Percentiles rank a stretch among this genome's conserved stretches.
Conservation (phyloP, 495 filamentous ascomycete genomes). For the Haplographium delicatum region DNA sequence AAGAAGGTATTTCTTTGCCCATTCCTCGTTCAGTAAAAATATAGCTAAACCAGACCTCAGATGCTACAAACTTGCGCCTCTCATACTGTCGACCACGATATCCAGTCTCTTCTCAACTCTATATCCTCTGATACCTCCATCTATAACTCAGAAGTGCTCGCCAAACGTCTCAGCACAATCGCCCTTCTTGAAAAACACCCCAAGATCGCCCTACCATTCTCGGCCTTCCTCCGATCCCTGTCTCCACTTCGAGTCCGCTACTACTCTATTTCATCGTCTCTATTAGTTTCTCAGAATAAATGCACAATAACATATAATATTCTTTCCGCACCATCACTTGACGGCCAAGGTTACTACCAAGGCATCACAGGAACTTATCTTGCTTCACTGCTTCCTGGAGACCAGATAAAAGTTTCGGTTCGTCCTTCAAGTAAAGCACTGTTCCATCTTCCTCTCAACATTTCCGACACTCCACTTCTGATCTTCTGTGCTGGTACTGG, state of each 20-base stretch:
- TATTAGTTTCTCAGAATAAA: constrained; percentile 46
- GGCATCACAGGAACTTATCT: constrained; percentile 47
- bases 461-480: constrained; percentile 53
- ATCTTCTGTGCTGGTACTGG: constrained; percentile 54
- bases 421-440: constrained; percentile 41
- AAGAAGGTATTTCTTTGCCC: constrained; percentile 39
- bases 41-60: constrained; percentile 22
- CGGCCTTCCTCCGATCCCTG: constrained; percentile 57
- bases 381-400: constrained; percentile 39
- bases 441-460: constrained; percentile 59
- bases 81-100: no score
- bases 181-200: constrained; percentile 57
- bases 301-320: constrained; percentile 62
- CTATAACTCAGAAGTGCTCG: no score
- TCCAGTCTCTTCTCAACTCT: no score
- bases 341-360: background rate
- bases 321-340: background rate
- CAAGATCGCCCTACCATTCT: constrained; percentile 48
- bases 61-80: no score
- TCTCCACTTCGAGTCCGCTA: constrained; percentile 66
- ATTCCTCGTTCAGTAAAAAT: constrained; percentile 41
- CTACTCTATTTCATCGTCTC: constrained; percentile 75
- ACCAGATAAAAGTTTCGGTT: constrained; percentile 40
- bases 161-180: constrained; percentile 58
- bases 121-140: no score